Evolutionary conservation across 2,329 filamentous ascomycete species (phyloP), one percentile per base, ranked within the genome.

Genomic region (Aspergillus sp.): DNA sequence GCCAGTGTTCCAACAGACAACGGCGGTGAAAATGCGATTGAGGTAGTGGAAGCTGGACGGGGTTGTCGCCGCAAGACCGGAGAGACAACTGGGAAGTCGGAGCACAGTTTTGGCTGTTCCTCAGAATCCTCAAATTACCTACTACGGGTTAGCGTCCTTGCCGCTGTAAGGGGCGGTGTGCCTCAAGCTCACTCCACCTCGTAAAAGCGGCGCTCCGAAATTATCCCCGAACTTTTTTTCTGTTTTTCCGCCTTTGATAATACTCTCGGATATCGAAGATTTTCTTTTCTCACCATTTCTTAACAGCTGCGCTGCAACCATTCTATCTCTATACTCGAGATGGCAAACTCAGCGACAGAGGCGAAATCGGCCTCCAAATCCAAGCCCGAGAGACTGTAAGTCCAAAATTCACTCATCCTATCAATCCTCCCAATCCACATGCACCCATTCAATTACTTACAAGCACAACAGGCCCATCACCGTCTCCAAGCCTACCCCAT

Each of bases 401-500:
- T 60, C n/a, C 17, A 33, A 35, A 43, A 21, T 35, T 53, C 14
- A n/a, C 50, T 55, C 45, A 7, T 17, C 21, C 23, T 19, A 17
- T 6, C 25, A 39, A 43, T 52, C 39, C 37, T 49, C 12, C 19
- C 43, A 51, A 11, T 31, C 27, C 27, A 31, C 27, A 31, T 31
- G 27, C 27, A 31, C 27, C 27, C 31, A 8, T 19, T 19, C 25
- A 23, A 19, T 50, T 33, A 55, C 11, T 46, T 31, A 23, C 35
- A 45, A 25, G 39, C 33, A 14, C 25, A 21, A 12, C 51, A 78
- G 76, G 9, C 83, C 86, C 45, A 81, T 90, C 61, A 84, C 82
- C 15, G 89, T 91, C 70, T 82, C 87, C 60, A 96, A 96, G 77
- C 88, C 91, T 4, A 96, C 90, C 6, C 92, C 93, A 9, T 96